Base-by-base conservation (phyloP, 1,284 basidiomycete genomes). In the Cutaneotrichosporon dermatis region DNA sequence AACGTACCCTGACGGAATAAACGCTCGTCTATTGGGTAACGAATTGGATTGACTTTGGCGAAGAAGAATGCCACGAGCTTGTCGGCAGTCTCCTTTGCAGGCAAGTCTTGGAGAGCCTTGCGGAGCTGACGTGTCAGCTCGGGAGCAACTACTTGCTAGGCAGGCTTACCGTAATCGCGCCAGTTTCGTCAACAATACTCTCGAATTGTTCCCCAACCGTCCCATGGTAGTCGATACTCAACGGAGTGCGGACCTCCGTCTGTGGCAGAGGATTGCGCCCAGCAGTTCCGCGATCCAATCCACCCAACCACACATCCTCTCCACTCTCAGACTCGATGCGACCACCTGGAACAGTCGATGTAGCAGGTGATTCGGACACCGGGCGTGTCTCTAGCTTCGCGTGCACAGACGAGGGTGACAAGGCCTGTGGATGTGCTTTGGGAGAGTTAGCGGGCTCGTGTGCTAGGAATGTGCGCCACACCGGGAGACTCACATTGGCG, bases 1-100 rank as follows among this genome's bases (percentile, higher is more conserved):
- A 25, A 25, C 25, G 25, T 40, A 71, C 69, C 58, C 45, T 64
- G 51, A 45, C 90, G 83, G 75, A 96, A 96, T 57, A 90, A 86
- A 55, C 83, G 82, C 63, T 94, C 89, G 43, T 89, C 90, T 34
- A 96, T 84, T 42, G 92, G 92, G 75, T 95, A 92, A 36, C 92
- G 85, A 13, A 92, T 91, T 84, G 89, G 91, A 73, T 96, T 95
- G 78, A 92, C 91, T 68, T 72, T 65, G 16, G 60, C 52, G 55
- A 79, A 79, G 64, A 75, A 79, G 67, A 72, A 76, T 42, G 69
- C 68, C 39, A 76, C 68, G n/a, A 79, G 83, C 39, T 84, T 83
- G 67, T 88, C 85, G 10, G 87, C 86, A 34, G 85, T 80, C 55
- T 84, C 80, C 54, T 83, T 83, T 2, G 86, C 84, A 16, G 91